Conservation (phyloP, 1,284 basidiomycete genomes). For the Anthracocystis panici-leucophaei region DNA sequence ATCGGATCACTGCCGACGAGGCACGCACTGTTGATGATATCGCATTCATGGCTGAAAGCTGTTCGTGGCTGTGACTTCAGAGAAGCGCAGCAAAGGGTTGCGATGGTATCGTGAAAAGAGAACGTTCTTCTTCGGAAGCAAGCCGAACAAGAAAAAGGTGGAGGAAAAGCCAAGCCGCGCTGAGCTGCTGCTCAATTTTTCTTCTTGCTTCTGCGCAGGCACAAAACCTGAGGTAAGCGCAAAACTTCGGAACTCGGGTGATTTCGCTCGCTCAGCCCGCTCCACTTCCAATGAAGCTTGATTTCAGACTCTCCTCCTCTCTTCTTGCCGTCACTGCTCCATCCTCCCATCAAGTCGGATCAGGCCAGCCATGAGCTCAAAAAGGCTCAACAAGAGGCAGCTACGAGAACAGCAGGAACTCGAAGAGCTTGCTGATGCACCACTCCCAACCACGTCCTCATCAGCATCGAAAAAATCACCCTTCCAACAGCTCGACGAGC, state of each 20-base stretch:
- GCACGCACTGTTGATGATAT: constrained; percentile 14
- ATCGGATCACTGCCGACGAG: constrained; percentile 18
- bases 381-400: constrained; percentile 64
- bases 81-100: background rate
- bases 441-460: constrained; percentile 20
- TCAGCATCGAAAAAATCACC: constrained; percentile 12
- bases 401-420: constrained; percentile 64
- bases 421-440: constrained; percentile 44
- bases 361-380: constrained; percentile 45
- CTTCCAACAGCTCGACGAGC: constrained; percentile 26
- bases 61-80: background rate
- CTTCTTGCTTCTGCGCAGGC: constrained; percentile 7
- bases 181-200: constrained; percentile 6
- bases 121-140: background rate
- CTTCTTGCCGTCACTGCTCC: background rate
- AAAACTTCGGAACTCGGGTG: constrained; percentile 33
- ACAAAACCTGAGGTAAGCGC: constrained; percentile 27
- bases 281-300: constrained; percentile 5
- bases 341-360: background rate
- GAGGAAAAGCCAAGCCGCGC: constrained; percentile 3
- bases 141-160: constrained; percentile 1
- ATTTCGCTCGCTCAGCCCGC: constrained; percentile 6
- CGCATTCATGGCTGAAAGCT: constrained; percentile 18
- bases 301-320: background rate
- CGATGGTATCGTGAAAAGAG: background rate